phyloP scores from a whole-genome alignment of 371 early-diverging fungal genomes.

The Apophysomyces ossiformis region DNA sequence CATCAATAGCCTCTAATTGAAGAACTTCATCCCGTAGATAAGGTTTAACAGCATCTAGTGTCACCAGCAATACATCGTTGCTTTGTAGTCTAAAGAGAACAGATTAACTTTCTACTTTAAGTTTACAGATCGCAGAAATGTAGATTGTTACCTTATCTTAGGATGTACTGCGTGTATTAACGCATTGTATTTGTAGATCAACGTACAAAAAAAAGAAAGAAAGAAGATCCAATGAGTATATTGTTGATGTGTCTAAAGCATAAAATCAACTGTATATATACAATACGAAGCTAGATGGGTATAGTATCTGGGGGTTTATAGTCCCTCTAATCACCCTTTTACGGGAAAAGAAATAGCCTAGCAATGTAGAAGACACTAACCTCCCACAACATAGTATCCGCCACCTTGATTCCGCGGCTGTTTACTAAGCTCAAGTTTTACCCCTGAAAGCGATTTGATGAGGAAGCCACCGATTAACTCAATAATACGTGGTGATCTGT shows the following conservation, averaged over 20 bases:
- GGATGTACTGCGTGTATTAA: conserved; percentile 22
- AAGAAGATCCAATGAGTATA: conserved; percentile 10
- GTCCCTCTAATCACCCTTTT: background rate
- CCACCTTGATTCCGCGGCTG: conserved; percentile 29
- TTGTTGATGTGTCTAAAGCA: background rate
- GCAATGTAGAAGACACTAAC: conserved; percentile 40
- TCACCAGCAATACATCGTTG: conserved; percentile 14
- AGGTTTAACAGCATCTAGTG: conserved; percentile 21
- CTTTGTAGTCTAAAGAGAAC: conserved; percentile 17
- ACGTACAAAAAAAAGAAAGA: conserved; percentile 15
- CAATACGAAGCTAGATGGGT: conserved; percentile 5
- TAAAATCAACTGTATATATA: conserved; percentile 1
- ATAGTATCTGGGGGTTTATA: background rate
- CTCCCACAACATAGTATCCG: conserved; percentile 52
- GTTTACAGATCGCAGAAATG: background rate
- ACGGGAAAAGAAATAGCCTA: background rate
- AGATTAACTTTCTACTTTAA: background rate
- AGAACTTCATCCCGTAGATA: conserved; percentile 15
- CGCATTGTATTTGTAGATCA: conserved; percentile 18
- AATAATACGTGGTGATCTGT: conserved; percentile 29
- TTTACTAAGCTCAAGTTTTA: conserved; percentile 47
- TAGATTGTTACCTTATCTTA: conserved; percentile 20
- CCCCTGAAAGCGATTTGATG: conserved; percentile 50
- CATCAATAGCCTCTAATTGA: conserved; percentile 4
- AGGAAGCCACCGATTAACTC: conserved; percentile 54